phyloP scores from a whole-genome alignment of 257 asterid species.

The Solanum bulbocastanum region DNA sequence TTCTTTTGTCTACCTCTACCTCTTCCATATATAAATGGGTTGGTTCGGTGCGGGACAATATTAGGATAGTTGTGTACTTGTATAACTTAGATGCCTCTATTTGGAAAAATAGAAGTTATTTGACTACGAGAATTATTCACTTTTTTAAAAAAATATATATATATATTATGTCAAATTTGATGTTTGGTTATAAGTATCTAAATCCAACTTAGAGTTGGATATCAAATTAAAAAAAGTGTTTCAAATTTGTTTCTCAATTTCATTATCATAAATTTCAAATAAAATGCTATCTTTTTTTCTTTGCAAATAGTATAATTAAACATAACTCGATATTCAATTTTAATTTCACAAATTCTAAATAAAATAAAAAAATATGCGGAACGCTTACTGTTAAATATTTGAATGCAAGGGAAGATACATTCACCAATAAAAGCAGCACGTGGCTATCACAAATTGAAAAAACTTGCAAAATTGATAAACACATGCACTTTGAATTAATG shows the following conservation, averaged over 20 bases:
- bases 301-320: too few relatives aligned
- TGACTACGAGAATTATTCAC: neutral
- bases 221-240: neutral
- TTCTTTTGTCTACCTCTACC: neutral
- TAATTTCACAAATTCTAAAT: neutral
- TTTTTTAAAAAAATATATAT: too few relatives aligned
- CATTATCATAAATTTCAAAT: neutral
- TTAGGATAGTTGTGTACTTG: neutral
- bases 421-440: neutral
- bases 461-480: neutral
- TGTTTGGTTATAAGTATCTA: neutral
- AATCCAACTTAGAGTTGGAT: neutral
- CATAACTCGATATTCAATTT: neutral
- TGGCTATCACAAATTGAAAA: neutral
- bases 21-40: too few relatives aligned
- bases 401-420: neutral
- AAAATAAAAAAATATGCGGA: too few relatives aligned
- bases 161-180: too few relatives aligned
- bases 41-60: neutral
- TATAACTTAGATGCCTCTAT: neutral
- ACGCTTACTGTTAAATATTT: too few relatives aligned
- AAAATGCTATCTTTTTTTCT: too few relatives aligned
- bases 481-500: neutral
- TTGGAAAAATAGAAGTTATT: neutral
- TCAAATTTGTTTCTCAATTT: too few relatives aligned